Base-by-base conservation (phyloP, 345 rosid genomes). In the Bretschneidera sinensis region DNA sequence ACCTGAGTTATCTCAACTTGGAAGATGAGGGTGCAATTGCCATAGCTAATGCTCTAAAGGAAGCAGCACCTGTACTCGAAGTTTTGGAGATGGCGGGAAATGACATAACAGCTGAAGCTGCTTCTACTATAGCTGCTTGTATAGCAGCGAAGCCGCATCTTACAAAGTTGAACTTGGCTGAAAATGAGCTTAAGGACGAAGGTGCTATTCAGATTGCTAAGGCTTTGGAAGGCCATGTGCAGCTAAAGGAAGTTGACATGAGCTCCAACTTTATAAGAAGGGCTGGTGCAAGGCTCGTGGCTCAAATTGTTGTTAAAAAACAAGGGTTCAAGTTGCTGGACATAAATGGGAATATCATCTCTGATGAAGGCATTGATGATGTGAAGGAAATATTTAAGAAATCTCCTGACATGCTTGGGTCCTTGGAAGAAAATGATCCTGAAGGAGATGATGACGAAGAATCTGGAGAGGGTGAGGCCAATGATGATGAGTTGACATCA, bases 81-180 rank as follows among this genome's bases (percentile, higher is more conserved):
- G 88, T 89, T 51, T 51, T 89, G 65, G 98, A 92, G 34, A 81
- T 92, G 94, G 94, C 89, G 51, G 98, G 98, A 67, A 89, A 92
- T 60, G 97, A 92, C 57, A 76, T 92, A 64, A 82, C 98, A 34
- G 75, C 76, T 18, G 83, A 80, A 65, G 91, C 88, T 57, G 81
- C 84, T 75, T 66, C 95, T 0, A 19, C 45, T 45, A 48, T 92
- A 21, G 75, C 86, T 67, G 81, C 85, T n/a, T 92, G 94, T 74
- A 60, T 90, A 28, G 81, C 72, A 48, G 70, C 63, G 6, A 92
- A 85, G 76, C 81, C 68, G 48, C 61, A 69, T 35, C 83, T 92
- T 20, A 76, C 65, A 65, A 85, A 76, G 85, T 71, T 92, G 80
- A 90, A 81, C 78, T 65, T 89, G 87, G 75, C 85, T 57, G 97